A percentile compares a stretch with the other conserved stretches of the same genome.
phyloP scores from a whole-genome alignment of 768 basidiomycete species.

The Chalciporus sphaerocephalus region DNA sequence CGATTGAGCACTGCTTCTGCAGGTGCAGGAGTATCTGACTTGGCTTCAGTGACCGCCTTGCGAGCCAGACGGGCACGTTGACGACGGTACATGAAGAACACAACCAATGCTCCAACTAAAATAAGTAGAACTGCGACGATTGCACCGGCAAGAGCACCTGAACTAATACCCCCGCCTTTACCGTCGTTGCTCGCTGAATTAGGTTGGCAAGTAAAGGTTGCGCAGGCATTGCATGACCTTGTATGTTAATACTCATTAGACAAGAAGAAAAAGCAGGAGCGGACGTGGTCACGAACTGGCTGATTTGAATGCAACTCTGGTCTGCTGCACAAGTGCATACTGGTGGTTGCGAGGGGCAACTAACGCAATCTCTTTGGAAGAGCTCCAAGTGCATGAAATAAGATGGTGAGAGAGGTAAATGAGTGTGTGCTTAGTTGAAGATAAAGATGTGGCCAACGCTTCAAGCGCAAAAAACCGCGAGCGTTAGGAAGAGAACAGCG shows the following conservation, averaged over 20 bases:
- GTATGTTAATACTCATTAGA: conserved; percentile 2
- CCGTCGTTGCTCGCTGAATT: conserved; percentile 13
- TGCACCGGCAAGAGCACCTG: conserved; percentile 71
- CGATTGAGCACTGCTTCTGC: conserved; percentile 76
- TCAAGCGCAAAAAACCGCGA: conserved; percentile 23
- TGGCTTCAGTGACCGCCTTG: conserved; percentile 36
- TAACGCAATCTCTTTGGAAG: conserved; percentile 44
- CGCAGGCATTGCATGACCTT: conserved; percentile 60
- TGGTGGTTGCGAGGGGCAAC: conserved; percentile 45
- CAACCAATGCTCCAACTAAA: conserved; percentile 45
- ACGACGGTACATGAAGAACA: conserved; percentile 63
- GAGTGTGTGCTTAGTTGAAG: conserved; percentile 29
- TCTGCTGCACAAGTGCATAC: conserved; percentile 52
- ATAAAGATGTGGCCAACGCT: conserved; percentile 17
- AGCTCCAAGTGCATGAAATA: conserved; percentile 35
- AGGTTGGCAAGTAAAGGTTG: conserved; percentile 48
- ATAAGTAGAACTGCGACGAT: conserved; percentile 62
- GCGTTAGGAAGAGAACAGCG: conserved; percentile 7
- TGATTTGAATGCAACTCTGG: conserved; percentile 58
- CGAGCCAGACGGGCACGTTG: conserved; percentile 37
- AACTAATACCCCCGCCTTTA: conserved; percentile 47
- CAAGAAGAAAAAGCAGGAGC: not conserved
- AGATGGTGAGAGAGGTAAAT: conserved; percentile 23
- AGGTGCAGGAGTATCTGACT: conserved; percentile 63
- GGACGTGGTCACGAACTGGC: conserved; percentile 41